phyloP scores from a whole-genome alignment of 2,329 filamentous ascomycete genomes.

The Fusarium verticillioides region DNA sequence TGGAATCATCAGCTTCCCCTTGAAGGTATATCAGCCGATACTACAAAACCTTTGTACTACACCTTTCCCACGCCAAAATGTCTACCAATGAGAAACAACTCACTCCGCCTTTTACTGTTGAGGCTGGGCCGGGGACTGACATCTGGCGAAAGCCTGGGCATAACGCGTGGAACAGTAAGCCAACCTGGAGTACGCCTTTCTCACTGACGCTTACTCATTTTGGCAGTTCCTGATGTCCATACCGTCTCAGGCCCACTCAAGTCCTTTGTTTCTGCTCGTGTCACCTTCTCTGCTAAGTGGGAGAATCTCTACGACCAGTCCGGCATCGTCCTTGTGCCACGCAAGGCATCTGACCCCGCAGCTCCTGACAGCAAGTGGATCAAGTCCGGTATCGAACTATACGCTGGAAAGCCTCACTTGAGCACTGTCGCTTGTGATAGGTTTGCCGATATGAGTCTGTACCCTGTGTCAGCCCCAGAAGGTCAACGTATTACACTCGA shows the following conservation, averaged over 20 bases:
- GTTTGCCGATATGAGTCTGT: neutral
- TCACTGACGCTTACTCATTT: neutral
- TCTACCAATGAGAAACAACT: neutral
- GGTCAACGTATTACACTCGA: neutral
- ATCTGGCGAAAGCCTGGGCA: neutral
- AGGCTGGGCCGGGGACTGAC: neutral
- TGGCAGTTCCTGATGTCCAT: neutral
- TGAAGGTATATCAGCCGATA: neutral
- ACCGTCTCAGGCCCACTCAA: neutral
- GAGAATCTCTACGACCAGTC: neutral
- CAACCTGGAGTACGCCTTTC: neutral
- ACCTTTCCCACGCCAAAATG: neutral
- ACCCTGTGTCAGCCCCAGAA: neutral
- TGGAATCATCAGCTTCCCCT: neutral
- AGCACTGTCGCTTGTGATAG: neutral
- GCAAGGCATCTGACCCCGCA: neutral
- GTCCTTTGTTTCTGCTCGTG: neutral
- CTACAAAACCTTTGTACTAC: neutral
- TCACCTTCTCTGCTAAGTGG: neutral
- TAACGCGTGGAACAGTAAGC: neutral
- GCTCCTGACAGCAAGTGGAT: neutral
- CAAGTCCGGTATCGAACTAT: neutral
- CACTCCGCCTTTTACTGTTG: neutral
- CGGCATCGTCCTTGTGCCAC: neutral
- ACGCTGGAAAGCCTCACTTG: neutral